phyloP scores from a whole-genome alignment of 2,329 filamentous ascomycete genomes.

The Neonectria coccinea region DNA sequence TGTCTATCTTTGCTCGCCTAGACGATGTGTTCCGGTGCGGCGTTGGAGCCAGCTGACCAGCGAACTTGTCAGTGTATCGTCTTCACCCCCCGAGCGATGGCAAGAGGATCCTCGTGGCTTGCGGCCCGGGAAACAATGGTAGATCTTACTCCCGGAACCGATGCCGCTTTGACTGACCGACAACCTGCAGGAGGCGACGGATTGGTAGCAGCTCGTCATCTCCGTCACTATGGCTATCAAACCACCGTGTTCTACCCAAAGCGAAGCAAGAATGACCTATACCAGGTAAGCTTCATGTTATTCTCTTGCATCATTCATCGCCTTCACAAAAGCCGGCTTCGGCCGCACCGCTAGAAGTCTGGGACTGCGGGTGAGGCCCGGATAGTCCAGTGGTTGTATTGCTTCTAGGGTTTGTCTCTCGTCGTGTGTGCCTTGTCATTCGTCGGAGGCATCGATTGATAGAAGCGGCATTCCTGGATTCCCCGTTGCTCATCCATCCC shows the following conservation, averaged over 20 bases:
- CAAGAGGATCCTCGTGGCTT: slow-evolving; percentile 84
- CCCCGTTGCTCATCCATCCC: slow-evolving; percentile 17
- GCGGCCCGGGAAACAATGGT: slow-evolving; percentile 85
- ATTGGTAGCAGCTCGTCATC: slow-evolving; percentile 90
- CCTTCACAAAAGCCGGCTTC: neutral
- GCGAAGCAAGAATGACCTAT: slow-evolving; percentile 88
- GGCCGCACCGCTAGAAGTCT: slow-evolving; percentile 6
- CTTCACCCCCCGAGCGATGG: slow-evolving; percentile 82
- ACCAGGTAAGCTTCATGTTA: slow-evolving; percentile 68
- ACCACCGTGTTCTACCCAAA: slow-evolving; percentile 95
- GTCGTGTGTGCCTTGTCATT: slow-evolving; percentile 34
- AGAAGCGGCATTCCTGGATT: slow-evolving; percentile 21
- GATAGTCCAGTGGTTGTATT: slow-evolving; percentile 33
- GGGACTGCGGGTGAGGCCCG: slow-evolving; percentile 17
- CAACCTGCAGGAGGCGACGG: slow-evolving; percentile 81
- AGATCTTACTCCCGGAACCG: slow-evolving; percentile 28
- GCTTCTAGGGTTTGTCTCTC: slow-evolving; percentile 34
- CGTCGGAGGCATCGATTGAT: slow-evolving; percentile 29
- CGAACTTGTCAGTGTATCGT: slow-evolving; percentile 74
- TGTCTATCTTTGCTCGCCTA: neutral
- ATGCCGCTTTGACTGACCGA: slow-evolving; percentile 1
- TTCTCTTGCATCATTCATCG: slow-evolving; percentile 24
- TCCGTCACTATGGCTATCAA: slow-evolving; percentile 90
- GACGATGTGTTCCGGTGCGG: neutral
- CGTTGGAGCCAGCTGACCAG: neutral